These are phyloP conservation scores for Talaromyces sp. DNA, from an alignment of 2,329 filamentous ascomycete species.

Conservation along the genomic window DNA sequence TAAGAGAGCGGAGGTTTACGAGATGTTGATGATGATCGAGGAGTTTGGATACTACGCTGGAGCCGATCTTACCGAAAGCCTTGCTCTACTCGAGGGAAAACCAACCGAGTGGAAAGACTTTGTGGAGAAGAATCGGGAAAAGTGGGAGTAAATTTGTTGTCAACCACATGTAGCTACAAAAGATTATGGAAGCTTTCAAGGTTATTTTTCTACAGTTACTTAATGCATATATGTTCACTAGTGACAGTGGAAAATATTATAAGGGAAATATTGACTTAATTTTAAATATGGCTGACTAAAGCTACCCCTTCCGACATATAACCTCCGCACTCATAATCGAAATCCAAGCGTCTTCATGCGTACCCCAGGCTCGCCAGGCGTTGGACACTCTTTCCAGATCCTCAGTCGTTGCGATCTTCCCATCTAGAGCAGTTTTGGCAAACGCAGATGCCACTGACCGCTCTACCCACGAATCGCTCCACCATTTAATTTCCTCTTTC, in stretches of 20 bases:
- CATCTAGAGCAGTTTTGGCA: slow-evolving; percentile 7
- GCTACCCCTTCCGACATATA: slow-evolving; percentile 7
- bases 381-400: slow-evolving; percentile 3
- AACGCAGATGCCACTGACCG: slow-evolving; percentile 3
- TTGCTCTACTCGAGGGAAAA: slow-evolving; percentile 19
- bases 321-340: slow-evolving; percentile 7
- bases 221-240: too few species aligned
- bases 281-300: neutral
- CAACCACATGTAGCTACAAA: neutral
- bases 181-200: too few species aligned
- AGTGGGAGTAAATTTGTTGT: neutral
- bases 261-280: neutral
- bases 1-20: slow-evolving; percentile 42
- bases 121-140: slow-evolving; percentile 13
- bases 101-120: slow-evolving; percentile 22
- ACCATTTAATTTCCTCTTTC: slow-evolving; percentile 10
- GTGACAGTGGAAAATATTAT: neutral
- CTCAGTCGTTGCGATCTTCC: slow-evolving; percentile 1
- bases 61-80: slow-evolving; percentile 21
- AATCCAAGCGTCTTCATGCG: slow-evolving; percentile 10
- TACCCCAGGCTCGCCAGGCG: slow-evolving; percentile 6
- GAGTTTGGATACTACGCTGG: slow-evolving; percentile 51
- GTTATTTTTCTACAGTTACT: too few species aligned
- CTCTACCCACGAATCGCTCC: slow-evolving; percentile 9
- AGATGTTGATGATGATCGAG: slow-evolving; percentile 49